A percentile compares a stretch with the other conserved stretches of the same genome.
Conservation (phyloP, 768 basidiomycete species). For the Trametes cinnabarina region DNA sequence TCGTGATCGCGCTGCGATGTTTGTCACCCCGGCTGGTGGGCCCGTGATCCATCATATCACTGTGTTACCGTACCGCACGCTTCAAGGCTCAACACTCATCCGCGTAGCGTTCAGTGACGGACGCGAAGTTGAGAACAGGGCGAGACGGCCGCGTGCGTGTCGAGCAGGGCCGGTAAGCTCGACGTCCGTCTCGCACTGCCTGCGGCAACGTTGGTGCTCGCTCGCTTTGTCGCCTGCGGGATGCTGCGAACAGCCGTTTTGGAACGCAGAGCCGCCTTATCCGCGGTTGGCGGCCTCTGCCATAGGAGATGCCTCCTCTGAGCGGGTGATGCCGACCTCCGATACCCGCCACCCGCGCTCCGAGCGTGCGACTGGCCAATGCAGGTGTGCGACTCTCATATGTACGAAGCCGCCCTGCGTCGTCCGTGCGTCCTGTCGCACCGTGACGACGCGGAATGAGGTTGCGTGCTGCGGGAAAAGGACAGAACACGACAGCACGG, state of each 20-base stretch:
- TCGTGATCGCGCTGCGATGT: not conserved
- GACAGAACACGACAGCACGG: not conserved
- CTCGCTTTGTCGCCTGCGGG: too few species aligned
- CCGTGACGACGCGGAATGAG: not conserved
- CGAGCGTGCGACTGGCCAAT: not conserved
- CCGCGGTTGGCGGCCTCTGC: too few species aligned
- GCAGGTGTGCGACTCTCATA: not conserved
- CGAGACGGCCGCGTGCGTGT: too few species aligned
- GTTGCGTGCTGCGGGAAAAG: not conserved
- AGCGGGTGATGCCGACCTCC: not conserved
- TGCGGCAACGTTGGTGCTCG: too few species aligned
- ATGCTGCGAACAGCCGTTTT: not conserved
- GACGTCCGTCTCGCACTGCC: too few species aligned
- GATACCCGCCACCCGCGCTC: not conserved
- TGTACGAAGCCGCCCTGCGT: not conserved
- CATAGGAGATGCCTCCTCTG: too few species aligned
- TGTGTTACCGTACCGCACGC: too few species aligned
- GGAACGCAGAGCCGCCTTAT: not conserved
- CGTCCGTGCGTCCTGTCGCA: not conserved
- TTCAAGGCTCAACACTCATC: conserved; percentile 3
- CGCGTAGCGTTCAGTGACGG: not conserved
- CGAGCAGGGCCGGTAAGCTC: too few species aligned
- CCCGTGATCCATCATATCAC: not conserved
- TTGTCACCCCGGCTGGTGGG: not conserved
- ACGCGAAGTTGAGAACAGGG: too few species aligned